A percentile compares a stretch with the other conserved stretches of the same genome.
phyloP scores from a whole-genome alignment of 306 rosid species.

The Alnus rubra region DNA sequence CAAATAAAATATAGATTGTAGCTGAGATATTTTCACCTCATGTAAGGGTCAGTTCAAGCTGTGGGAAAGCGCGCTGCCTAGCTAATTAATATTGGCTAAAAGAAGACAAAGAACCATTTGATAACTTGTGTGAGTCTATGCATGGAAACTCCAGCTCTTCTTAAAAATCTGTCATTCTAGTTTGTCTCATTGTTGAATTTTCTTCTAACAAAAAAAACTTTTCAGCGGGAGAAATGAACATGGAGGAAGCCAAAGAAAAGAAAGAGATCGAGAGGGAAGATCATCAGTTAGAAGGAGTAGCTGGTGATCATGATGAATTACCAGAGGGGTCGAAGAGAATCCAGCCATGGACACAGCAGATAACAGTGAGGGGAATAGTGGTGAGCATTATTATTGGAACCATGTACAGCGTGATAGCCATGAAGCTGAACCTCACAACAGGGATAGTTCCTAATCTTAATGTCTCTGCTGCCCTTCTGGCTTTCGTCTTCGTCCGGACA shows the following conservation, averaged over 20 bases:
- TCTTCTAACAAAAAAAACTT: background rate
- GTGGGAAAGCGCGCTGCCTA: background rate
- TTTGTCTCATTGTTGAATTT: no score
- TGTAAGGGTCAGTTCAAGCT: background rate
- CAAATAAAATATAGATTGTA: background rate
- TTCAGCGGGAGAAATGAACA: conserved; percentile 19
- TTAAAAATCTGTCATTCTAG: background rate
- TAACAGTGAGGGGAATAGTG: conserved; percentile 72
- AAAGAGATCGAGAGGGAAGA: conserved; percentile 33
- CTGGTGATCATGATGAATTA: background rate
- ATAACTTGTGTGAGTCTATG: background rate
- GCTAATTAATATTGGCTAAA: background rate
- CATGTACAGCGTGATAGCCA: conserved; percentile 68
- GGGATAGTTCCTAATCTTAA: conserved; percentile 84
- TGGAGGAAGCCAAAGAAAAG: conserved; percentile 30
- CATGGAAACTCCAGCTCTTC: background rate
- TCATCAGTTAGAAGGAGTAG: conserved; percentile 3
- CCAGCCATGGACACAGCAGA: conserved; percentile 62
- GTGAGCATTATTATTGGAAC: conserved; percentile 76
- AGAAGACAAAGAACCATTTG: background rate
- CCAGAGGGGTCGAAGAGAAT: conserved; percentile 17
- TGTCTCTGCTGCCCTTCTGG: conserved; percentile 88
- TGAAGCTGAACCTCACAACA: conserved; percentile 91
- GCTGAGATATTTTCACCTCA: background rate
- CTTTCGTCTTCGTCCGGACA: conserved; percentile 61